These are phyloP conservation scores for Bretziella fagacearum DNA, from an alignment of 2,329 filamentous ascomycete genomes.

Conservation along the genomic window DNA sequence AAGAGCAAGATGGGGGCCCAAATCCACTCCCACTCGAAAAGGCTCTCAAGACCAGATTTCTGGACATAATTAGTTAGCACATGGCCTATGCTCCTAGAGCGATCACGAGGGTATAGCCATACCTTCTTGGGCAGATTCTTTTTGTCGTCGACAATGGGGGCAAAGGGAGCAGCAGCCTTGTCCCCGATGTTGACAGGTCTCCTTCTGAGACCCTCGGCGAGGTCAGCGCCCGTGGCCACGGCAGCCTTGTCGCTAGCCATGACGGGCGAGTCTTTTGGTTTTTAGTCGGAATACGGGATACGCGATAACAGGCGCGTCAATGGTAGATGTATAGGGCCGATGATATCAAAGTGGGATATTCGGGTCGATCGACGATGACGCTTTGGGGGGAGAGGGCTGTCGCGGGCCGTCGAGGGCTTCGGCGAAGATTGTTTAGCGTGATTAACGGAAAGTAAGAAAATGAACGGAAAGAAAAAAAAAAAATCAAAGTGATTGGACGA, in stretches of 20 bases:
- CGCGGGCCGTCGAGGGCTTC: neutral
- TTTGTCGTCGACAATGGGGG: constrained; percentile 33
- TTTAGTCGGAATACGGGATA: neutral
- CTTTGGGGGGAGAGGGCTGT: neutral
- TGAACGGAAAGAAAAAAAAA: constrained; percentile 11
- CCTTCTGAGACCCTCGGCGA: constrained; percentile 38
- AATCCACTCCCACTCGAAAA: constrained; percentile 47
- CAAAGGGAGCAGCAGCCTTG: constrained; percentile 16
- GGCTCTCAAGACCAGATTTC: constrained; percentile 42
- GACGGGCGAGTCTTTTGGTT: constrained; percentile 13
- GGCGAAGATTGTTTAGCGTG: neutral
- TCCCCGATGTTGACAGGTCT: constrained; percentile 26
- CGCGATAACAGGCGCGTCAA: constrained; percentile 7
- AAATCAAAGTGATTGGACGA: constrained; percentile 15
- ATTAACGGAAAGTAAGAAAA: constrained; percentile 12
- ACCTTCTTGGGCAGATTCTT: constrained; percentile 44
- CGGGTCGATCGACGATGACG: constrained; percentile 1
- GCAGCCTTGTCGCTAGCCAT: constrained; percentile 40
- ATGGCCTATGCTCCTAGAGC: constrained; percentile 17
- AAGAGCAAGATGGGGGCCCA: constrained; percentile 46
- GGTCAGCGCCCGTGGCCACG: constrained; percentile 43
- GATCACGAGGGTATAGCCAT: neutral
- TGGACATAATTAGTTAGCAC: constrained; percentile 18
- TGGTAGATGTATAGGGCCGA: neutral
- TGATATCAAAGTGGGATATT: constrained; percentile 1